phyloP scores from a whole-genome alignment of 2,329 filamentous ascomycete species.

The Botrytis fabae region DNA sequence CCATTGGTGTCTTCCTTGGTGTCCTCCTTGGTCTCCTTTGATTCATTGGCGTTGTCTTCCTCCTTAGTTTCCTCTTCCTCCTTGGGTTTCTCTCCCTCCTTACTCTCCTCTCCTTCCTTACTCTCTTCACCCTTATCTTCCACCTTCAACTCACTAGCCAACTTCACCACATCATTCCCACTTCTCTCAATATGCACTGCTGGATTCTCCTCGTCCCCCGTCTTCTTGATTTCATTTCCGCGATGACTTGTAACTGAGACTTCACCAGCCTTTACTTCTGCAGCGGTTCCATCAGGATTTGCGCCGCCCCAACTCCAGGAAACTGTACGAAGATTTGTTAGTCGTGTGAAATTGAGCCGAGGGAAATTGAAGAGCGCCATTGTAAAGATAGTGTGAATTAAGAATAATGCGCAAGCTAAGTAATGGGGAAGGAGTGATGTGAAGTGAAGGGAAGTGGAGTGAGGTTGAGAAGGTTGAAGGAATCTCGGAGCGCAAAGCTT shows the following conservation, averaged over 20 bases:
- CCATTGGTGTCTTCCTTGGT: background rate
- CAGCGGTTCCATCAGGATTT: slow-evolving; percentile 57
- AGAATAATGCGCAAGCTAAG: background rate
- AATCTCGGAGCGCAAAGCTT: background rate
- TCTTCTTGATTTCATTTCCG: slow-evolving; percentile 65
- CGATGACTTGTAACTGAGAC: slow-evolving; percentile 60
- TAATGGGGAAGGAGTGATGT: background rate
- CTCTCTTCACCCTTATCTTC: slow-evolving; percentile 34
- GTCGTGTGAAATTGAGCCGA: background rate
- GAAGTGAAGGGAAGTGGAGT: too few relatives aligned
- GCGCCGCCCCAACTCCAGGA: slow-evolving; percentile 62
- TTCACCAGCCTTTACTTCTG: slow-evolving; percentile 59
- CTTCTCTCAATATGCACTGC: slow-evolving; percentile 59
- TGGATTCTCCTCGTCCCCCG: slow-evolving; percentile 59
- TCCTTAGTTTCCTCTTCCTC: slow-evolving; percentile 38
- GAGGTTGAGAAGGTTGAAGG: background rate
- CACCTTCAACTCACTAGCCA: slow-evolving; percentile 58
- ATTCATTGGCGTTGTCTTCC: background rate
- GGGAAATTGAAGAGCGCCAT: slow-evolving; percentile 3
- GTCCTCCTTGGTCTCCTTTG: background rate
- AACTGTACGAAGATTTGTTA: slow-evolving; percentile 45
- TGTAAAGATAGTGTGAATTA: background rate
- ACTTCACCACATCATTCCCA: slow-evolving; percentile 66
- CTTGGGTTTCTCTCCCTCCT: slow-evolving; percentile 36
- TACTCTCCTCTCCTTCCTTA: slow-evolving; percentile 39